These are phyloP conservation scores for Agarophyton chilense DNA, from an alignment of 23 red algal genomes.

Conservation along the genomic window DNA sequence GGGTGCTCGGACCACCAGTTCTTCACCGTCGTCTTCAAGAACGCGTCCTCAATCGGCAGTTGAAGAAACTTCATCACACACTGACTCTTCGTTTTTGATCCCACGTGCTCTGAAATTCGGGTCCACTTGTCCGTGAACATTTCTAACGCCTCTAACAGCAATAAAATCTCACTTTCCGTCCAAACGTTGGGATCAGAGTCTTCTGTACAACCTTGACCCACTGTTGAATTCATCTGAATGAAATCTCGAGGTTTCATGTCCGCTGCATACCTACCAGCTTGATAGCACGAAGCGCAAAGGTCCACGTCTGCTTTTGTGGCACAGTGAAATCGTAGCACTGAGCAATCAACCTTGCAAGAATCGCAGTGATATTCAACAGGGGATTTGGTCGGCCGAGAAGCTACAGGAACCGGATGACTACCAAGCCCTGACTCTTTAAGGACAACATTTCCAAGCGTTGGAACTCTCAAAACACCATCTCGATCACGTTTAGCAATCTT, in stretches of 20 bases:
- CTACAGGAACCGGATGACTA: not conserved
- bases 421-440: slow-evolving; percentile 12
- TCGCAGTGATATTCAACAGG: slow-evolving; percentile 91
- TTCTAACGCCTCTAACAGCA: slow-evolving; percentile 93
- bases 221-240: slow-evolving; percentile 81
- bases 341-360: slow-evolving; percentile 89
- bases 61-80: slow-evolving; percentile 97
- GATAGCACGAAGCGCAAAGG: slow-evolving; percentile 83
- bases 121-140: slow-evolving; percentile 95
- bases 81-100: slow-evolving; percentile 81
- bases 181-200: slow-evolving; percentile 68
- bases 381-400: not conserved
- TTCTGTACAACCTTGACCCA: slow-evolving; percentile 18
- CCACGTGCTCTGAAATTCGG: slow-evolving; percentile 93
- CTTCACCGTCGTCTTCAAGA: slow-evolving; percentile 57
- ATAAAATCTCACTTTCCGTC: slow-evolving; percentile 91
- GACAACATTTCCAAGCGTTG: not conserved
- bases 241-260: slow-evolving; percentile 88
- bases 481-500: slow-evolving; percentile 45
- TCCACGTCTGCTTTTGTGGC: slow-evolving; percentile 89
- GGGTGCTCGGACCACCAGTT: slow-evolving; percentile 57
- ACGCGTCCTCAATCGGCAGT: slow-evolving; percentile 96
- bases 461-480: not conserved
- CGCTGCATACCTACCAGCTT: slow-evolving; percentile 65
- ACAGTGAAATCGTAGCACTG: slow-evolving; percentile 83